Conservation (phyloP, 495 filamentous ascomycete genomes). For the Penicilliopsis zonata region DNA sequence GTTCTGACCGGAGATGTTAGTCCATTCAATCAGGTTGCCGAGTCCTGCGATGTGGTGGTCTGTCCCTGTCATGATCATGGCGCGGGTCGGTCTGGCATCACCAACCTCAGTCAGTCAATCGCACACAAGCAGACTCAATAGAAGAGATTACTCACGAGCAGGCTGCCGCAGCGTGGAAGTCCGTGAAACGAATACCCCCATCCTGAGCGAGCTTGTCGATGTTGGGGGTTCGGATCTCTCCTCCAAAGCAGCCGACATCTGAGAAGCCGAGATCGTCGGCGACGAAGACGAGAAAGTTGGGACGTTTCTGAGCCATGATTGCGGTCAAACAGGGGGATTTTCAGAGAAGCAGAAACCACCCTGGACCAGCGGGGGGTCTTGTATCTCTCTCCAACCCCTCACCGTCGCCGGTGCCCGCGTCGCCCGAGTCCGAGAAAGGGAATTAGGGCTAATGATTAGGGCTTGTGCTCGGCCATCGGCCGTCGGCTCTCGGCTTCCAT, state of each 20-base stretch:
- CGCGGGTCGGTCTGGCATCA: constrained; percentile 41
- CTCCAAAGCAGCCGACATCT: constrained; percentile 48
- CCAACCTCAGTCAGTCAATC: too few species aligned
- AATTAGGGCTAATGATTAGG: neutral
- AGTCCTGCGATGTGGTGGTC: constrained; percentile 36
- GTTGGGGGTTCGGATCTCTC: constrained; percentile 52
- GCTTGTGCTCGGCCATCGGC: constrained; percentile 23
- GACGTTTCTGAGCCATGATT: constrained; percentile 29
- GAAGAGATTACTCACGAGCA: constrained; percentile 31
- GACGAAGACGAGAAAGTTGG: constrained; percentile 51
- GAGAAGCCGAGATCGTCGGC: constrained; percentile 55
- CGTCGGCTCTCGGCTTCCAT: constrained; percentile 10
- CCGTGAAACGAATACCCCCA: constrained; percentile 44
- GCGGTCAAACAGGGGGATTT: neutral
- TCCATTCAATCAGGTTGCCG: constrained; percentile 37
- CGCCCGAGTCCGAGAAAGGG: neutral
- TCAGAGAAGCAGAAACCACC: neutral
- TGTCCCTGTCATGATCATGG: constrained; percentile 44
- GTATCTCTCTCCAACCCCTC: neutral
- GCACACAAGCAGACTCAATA: too few species aligned
- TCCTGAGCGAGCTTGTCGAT: constrained; percentile 42
- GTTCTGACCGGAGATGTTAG: constrained; percentile 34
- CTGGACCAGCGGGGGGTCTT: constrained; percentile 1
- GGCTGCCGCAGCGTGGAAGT: constrained; percentile 52
- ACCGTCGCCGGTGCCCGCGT: neutral